Base-by-base conservation (phyloP, 441 rosid genomes). In the Capsella rubella region DNA sequence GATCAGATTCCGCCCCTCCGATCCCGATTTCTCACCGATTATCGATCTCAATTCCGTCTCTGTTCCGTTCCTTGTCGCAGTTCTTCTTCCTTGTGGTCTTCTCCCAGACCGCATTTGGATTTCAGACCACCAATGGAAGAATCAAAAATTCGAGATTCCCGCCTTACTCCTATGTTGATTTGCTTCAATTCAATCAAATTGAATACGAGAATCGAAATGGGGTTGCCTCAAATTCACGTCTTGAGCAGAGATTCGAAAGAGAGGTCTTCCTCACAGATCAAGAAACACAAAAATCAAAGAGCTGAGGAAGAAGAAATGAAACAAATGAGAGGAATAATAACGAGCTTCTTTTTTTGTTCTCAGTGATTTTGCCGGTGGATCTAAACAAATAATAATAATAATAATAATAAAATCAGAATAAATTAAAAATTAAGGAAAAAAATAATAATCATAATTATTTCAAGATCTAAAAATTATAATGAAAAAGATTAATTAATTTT, bases 91-190 rank as follows among this genome's bases (percentile, higher is more conserved):
- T 79, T 68, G 78, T 73, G 87, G 84, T 74, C 89, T 82, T 82
- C 75, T 82, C 79, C 72, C 79, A 85, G 82, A 80, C 89, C 81
- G 89, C 97, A 90, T 90, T 49, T 90, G 92, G 87, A 71, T 75
- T 77, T 78, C 37, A 35, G 62, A 78, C 25, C 74, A 18, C 54
- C 69, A 52, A 12, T 8, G 32, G 27, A 71, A 51, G 43, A 72
- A 10, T 16, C 56, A 76, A 32, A 64, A 73, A 52, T 47, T 49
- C 32, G 49, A 67, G 81, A 72, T 67, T 78, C 77, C 76, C 62
- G 51, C 75, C 68, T 63, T 64, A 28, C 61, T 62, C 29, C 31
- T 28, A 10, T 57, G 54, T 68, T 50, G 76, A 64, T 68, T 56
- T 51, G 49, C 40, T 61, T 69, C 49, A 49, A 64, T 61, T 69